Percentiles rank a stretch among this genome's conserved stretches.
These are phyloP conservation scores for Kwoniella mangroviensis DNA, from an alignment of 768 basidiomycete species.

Conservation along the genomic window DNA sequence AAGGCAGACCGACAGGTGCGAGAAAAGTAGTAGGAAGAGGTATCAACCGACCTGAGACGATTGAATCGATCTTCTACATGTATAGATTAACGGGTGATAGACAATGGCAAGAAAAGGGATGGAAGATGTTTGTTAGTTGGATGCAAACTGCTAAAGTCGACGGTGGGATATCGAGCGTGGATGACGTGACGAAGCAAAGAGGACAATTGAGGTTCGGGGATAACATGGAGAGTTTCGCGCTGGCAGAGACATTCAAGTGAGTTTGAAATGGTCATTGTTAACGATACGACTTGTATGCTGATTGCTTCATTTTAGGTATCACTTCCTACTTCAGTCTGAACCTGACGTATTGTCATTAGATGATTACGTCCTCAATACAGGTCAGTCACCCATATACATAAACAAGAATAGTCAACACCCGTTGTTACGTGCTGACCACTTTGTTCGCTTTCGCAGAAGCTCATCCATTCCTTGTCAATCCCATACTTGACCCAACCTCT, in stretches of 20 bases:
- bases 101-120: conserved; percentile 61
- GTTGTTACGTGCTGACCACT: background rate
- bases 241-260: conserved; percentile 59
- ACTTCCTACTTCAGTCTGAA: conserved; percentile 56
- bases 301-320: conserved; percentile 37
- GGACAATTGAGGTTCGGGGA: conserved; percentile 27
- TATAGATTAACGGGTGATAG: conserved; percentile 60
- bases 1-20: conserved; percentile 49
- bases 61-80: conserved; percentile 57
- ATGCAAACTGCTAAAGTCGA: conserved; percentile 44
- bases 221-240: conserved; percentile 58
- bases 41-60: conserved; percentile 60
- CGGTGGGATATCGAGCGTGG: conserved; percentile 55
- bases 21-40: conserved; percentile 42
- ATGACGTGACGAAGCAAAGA: conserved; percentile 51
- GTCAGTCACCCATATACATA: conserved; percentile 27
- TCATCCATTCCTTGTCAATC: conserved; percentile 54
- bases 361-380: conserved; percentile 58
- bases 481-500: conserved; percentile 29
- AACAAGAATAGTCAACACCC: no score
- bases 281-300: no score
- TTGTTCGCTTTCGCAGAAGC: conserved; percentile 45
- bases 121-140: conserved; percentile 61
- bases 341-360: conserved; percentile 56
- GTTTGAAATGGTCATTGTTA: conserved; percentile 9